phyloP scores from a whole-genome alignment of 2,329 filamentous ascomycete genomes.

The Thelonectria rubi region DNA sequence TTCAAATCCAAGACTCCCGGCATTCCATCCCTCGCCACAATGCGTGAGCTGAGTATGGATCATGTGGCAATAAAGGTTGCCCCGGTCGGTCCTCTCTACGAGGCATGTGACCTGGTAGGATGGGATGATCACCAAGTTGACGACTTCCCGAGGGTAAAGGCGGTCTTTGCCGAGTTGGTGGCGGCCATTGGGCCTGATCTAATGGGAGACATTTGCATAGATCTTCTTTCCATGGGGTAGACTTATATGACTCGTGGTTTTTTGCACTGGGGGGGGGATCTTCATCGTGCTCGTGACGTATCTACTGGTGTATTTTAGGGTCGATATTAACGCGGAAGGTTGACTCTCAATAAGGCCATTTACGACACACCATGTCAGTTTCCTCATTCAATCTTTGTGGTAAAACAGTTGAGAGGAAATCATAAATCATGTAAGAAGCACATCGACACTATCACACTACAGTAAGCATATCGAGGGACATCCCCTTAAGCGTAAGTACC shows the following conservation, averaged over 20 bases:
- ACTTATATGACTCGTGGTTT: no score
- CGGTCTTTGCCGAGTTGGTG: constrained; percentile 72
- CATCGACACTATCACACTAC: no score
- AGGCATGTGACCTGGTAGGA: constrained; percentile 61
- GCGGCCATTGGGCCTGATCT: constrained; percentile 71
- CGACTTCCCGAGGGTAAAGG: constrained; percentile 64
- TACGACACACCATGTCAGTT: no score
- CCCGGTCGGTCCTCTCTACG: constrained; percentile 49
- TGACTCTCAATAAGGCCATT: no score
- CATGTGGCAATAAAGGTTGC: constrained; percentile 64
- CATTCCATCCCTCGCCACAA: constrained; percentile 63
- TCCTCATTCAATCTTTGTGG: no score
- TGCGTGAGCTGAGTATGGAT: constrained; percentile 66
- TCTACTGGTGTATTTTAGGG: no score
- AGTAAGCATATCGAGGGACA: no score
- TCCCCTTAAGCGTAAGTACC: no score
- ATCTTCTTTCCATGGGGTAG: constrained; percentile 52
- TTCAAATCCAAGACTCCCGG: constrained; percentile 74
- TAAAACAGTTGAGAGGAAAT: no score
- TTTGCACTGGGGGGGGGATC: background rate
- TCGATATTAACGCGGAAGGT: no score
- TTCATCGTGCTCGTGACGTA: background rate
- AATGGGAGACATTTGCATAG: constrained; percentile 65
- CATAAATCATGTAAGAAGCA: no score
- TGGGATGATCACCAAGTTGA: constrained; percentile 66